These are phyloP conservation scores for Penicillium sclerotigenum DNA, from an alignment of 2,329 filamentous ascomycete genomes.

Conservation along the genomic window DNA sequence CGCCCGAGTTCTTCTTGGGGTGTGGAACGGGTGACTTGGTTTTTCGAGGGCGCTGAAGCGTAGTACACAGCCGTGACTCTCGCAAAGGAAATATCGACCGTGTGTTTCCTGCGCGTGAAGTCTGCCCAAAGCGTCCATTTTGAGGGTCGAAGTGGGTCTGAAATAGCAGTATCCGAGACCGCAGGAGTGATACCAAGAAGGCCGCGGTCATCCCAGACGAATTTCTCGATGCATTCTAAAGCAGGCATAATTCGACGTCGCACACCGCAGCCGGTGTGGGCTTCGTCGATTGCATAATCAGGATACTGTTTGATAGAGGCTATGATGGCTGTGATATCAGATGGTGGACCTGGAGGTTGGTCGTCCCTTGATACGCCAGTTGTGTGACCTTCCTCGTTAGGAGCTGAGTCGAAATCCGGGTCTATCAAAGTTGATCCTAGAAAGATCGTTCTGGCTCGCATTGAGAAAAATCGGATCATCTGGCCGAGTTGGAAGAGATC, in stretches of 20 bases:
- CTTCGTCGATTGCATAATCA: conserved; percentile 43
- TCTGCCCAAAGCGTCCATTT: conserved; percentile 23
- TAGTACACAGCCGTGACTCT: conserved; percentile 23
- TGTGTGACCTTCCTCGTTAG: conserved; percentile 13
- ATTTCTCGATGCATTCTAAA: conserved; percentile 39
- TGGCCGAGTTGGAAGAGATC: conserved; percentile 47
- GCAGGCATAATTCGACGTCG: conserved; percentile 40
- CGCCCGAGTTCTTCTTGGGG: conserved; percentile 32
- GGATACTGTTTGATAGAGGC: conserved; percentile 41
- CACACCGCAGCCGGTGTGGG: conserved; percentile 43
- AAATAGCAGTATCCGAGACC: conserved; percentile 9
- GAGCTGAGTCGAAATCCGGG: conserved; percentile 27
- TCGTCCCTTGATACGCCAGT: conserved; percentile 3
- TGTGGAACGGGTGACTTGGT: conserved; percentile 6
- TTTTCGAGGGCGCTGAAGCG: conserved; percentile 11
- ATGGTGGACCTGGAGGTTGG: conserved; percentile 15
- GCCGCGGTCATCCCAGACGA: conserved; percentile 32
- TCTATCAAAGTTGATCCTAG: conserved; percentile 42
- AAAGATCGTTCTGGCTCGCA: conserved; percentile 42
- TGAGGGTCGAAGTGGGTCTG: not conserved
- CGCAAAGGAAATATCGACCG: conserved; percentile 27
- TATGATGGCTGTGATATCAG: conserved; percentile 36
- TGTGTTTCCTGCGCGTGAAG: conserved; percentile 15
- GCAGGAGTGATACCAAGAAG: conserved; percentile 29
- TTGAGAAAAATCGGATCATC: conserved; percentile 43